Percentiles rank a stretch among this genome's conserved stretches.
These are phyloP conservation scores for Fusarium compactum DNA, from an alignment of 2,329 filamentous ascomycete genomes.

Conservation along the genomic window DNA sequence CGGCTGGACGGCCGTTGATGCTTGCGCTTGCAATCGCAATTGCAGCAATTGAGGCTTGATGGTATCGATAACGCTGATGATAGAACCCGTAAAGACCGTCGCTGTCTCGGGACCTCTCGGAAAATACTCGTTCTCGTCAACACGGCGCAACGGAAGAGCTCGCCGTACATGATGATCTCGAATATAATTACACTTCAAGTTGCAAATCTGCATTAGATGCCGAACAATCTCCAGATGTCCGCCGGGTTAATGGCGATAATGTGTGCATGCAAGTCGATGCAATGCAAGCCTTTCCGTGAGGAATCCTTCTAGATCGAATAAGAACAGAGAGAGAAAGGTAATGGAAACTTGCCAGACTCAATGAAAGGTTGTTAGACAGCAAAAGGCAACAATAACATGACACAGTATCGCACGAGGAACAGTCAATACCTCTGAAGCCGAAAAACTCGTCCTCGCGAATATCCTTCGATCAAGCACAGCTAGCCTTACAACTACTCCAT, in stretches of 20 bases:
- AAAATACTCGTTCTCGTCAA: conserved; percentile 17
- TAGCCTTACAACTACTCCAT: conserved; percentile 21
- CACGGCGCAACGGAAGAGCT: conserved; percentile 36
- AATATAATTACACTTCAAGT: conserved; percentile 24
- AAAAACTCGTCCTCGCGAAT: neutral
- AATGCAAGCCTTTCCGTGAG: conserved; percentile 10
- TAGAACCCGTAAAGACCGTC: conserved; percentile 16
- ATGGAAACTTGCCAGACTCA: neutral
- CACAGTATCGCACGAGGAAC: conserved; percentile 24
- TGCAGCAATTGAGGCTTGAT: conserved; percentile 2
- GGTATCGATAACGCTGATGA: conserved; percentile 32
- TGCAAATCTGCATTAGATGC: conserved; percentile 33
- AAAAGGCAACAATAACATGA: neutral
- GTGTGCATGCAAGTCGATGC: conserved; percentile 12
- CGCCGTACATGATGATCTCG: conserved; percentile 35
- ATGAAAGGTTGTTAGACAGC: conserved; percentile 3
- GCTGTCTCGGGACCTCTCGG: conserved; percentile 35
- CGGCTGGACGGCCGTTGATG: conserved; percentile 32
- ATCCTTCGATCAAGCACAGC: conserved; percentile 4
- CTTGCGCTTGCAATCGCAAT: neutral
- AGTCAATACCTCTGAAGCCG: neutral
- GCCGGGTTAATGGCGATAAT: conserved; percentile 18
- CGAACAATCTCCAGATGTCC: conserved; percentile 40
- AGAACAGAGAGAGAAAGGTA: conserved; percentile 1
- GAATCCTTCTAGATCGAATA: conserved; percentile 17